A percentile compares a stretch with the other conserved stretches of the same genome.
Conservation (phyloP, 305 asterid genomes). For the Fraxinus nigra region DNA sequence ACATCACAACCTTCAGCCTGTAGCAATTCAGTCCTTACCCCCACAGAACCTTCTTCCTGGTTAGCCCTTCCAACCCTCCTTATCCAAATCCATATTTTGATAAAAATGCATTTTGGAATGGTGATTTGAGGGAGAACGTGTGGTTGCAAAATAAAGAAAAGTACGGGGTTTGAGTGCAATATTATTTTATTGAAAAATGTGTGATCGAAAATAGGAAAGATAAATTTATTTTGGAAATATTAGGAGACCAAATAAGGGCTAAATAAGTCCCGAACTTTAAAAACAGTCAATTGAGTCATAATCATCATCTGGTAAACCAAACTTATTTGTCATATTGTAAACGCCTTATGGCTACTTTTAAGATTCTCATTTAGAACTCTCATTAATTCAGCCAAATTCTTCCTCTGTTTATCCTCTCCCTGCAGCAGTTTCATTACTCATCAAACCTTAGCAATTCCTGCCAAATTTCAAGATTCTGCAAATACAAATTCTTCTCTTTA, state of each 20-base stretch:
- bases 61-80: not conserved
- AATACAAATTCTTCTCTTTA: not conserved
- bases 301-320: not conserved
- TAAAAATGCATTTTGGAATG: too few species aligned
- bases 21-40: not conserved
- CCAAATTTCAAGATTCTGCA: not conserved
- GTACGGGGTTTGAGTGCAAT: too few species aligned
- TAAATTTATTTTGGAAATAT: too few species aligned
- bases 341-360: slow-evolving; percentile 1
- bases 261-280: not conserved
- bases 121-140: not conserved
- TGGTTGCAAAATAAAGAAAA: not conserved
- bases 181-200: too few species aligned
- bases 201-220: not conserved
- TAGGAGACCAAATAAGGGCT: not conserved
- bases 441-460: not conserved
- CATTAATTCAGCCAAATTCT: slow-evolving; percentile 8
- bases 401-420: slow-evolving; percentile 5
- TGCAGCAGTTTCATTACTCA: not conserved
- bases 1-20: not conserved
- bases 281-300: slow-evolving; percentile 28
- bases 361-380: slow-evolving; percentile 10
- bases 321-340: not conserved
- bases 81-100: not conserved
- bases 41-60: not conserved